Evolutionary conservation across 2,329 filamentous ascomycete species (phyloP).

Genomic region (Alternaria consortialis): DNA sequence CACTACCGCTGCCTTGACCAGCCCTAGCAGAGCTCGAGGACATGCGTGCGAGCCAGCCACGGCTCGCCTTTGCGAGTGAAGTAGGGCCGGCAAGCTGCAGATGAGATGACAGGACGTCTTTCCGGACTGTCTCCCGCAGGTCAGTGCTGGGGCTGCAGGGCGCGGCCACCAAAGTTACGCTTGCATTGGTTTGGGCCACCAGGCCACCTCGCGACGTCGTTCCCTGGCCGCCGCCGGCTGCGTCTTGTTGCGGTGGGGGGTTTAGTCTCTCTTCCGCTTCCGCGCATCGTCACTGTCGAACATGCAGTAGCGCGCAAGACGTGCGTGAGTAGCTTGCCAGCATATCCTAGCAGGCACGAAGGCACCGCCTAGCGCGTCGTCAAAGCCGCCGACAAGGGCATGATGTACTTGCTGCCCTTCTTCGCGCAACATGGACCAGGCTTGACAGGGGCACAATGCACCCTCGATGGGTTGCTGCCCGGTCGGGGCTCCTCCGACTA

Average conservation of each 20-base stretch:
- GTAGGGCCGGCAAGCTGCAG: constrained; percentile 16
- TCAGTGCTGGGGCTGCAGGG: constrained; percentile 27
- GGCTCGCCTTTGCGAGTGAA: constrained; percentile 9
- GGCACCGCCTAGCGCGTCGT: constrained; percentile 30
- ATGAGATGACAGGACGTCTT: constrained; percentile 22
- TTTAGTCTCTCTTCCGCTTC: constrained; percentile 34
- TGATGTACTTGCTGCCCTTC: constrained; percentile 34
- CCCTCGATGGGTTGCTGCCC: constrained; percentile 41
- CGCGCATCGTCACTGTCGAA: constrained; percentile 37
- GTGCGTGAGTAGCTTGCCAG: constrained; percentile 30
- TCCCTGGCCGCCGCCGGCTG: constrained; percentile 20
- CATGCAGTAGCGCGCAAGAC: constrained; percentile 39
- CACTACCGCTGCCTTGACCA: constrained; percentile 8
- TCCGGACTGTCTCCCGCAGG: constrained; percentile 30
- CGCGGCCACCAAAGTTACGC: constrained; percentile 28
- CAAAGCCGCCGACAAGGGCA: constrained; percentile 39
- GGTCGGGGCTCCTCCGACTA: constrained; percentile 36
- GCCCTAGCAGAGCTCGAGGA: constrained; percentile 8
- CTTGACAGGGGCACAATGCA: constrained; percentile 31
- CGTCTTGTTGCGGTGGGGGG: constrained; percentile 30
- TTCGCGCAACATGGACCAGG: constrained; percentile 38
- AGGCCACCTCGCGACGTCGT: constrained; percentile 19
- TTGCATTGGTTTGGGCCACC: constrained; percentile 32
- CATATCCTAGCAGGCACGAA: constrained; percentile 17
- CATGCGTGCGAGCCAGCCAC: constrained; percentile 12